Base-by-base conservation (phyloP, 2,329 filamentous ascomycete genomes). In the Alternaria consortialis region DNA sequence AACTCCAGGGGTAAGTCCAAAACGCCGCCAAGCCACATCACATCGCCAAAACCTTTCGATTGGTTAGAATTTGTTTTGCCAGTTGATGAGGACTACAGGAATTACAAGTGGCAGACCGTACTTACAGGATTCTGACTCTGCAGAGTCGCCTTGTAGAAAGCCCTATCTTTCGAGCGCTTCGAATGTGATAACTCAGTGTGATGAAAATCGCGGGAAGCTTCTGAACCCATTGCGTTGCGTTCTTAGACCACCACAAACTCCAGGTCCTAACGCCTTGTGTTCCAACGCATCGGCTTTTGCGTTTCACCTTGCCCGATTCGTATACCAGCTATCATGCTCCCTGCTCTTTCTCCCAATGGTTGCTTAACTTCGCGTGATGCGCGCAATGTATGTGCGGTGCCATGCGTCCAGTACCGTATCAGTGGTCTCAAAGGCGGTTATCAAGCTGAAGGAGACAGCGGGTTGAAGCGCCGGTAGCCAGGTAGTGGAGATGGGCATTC, bases 291-390 rank as follows among this genome's bases (percentile, higher is more conserved):
- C 48, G 50, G 61, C 42, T 20, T 40, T 57, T 15, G 27, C 39
- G 71, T 73, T 73, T 73, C 71, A 73, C 43, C 62, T 59, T 52
- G 53, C 66, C 68, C 17, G n/a, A 71, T 68, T 36, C 1, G 63
- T 68, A 40, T 13, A 43, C 51, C 48, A 58, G 47, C 27, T 6
- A 42, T 68, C 12, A 73, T 73, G 70, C 69, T 46, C 15, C 36
- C 34, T 15, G 12, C 11, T 6, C 7, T 6, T 20, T 29, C 64
- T 55, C 52, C 68, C 70, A 71, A 70, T 72, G 53, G 62, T 27
- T 47, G 65, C 43, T 27, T 53, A 64, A 51, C 5, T 23, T 20
- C 42, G 47, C 56, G 55, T 50, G 31, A 44, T 25, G 5, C 20
- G 27, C 23, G 3, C 25, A 43, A 12, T 37, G 20, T 50, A 15